Conservation (phyloP, 495 filamentous ascomycete species). For the Wilcoxina mikolae region DNA sequence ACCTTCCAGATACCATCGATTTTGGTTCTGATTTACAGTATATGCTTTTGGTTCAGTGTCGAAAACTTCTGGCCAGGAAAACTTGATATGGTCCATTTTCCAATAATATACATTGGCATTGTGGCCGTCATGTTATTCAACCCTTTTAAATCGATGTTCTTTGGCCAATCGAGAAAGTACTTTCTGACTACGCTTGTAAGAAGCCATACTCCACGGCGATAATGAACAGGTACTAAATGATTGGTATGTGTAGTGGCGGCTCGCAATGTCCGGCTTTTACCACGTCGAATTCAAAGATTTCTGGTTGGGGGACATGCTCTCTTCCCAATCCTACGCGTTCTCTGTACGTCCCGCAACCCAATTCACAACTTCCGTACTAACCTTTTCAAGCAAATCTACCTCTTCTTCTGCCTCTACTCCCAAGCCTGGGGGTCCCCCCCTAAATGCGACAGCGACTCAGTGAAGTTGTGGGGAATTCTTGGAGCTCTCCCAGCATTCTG, state of each 20-base stretch:
- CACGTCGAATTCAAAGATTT: slow-evolving; percentile 97
- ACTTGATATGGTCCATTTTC: slow-evolving; percentile 70
- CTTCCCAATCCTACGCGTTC: slow-evolving; percentile 78
- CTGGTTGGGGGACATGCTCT: slow-evolving; percentile 94
- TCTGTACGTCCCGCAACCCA: slow-evolving; percentile 50
- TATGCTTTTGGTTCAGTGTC: slow-evolving; percentile 83
- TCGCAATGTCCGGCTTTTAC: slow-evolving; percentile 71
- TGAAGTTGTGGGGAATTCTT: slow-evolving; percentile 72
- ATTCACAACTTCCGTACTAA: no score
- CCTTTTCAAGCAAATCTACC: slow-evolving; percentile 62
- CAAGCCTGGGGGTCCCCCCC: slow-evolving; percentile 51
- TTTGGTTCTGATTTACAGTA: slow-evolving; percentile 42
- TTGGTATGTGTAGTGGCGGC: slow-evolving; percentile 46
- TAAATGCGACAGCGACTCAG: slow-evolving; percentile 72
- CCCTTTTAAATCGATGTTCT: slow-evolving; percentile 57
- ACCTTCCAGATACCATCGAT: slow-evolving; percentile 25
- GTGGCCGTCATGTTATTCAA: slow-evolving; percentile 55
- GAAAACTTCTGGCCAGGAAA: slow-evolving; percentile 38
- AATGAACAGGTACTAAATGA: no score
- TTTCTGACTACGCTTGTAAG: slow-evolving; percentile 49
- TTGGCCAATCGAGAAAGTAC: slow-evolving; percentile 57
- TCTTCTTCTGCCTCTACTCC: slow-evolving; percentile 91
- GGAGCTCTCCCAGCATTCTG: slow-evolving; percentile 67
- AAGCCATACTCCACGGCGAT: no score
- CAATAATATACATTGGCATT: slow-evolving; percentile 64